These are phyloP conservation scores for Neocallimastix lanati DNA, from an alignment of 192 early-diverging fungal genomes.

Conservation along the genomic window DNA sequence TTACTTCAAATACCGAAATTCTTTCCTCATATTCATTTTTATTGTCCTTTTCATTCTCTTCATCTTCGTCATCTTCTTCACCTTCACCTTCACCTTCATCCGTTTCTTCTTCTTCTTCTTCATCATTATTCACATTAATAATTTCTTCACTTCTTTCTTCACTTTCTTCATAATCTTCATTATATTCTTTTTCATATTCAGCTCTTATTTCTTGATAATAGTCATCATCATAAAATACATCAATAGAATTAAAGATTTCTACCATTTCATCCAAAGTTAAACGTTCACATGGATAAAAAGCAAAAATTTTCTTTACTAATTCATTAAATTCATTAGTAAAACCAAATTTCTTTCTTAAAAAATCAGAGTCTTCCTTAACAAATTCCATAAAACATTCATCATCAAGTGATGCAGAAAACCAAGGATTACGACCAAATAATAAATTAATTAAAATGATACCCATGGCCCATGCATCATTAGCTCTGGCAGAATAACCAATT, in stretches of 20 bases:
- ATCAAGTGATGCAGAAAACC: constrained; percentile 10
- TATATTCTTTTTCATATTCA: background rate
- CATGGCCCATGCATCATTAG: constrained; percentile 76
- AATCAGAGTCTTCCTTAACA: background rate
- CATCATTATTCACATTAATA: no score
- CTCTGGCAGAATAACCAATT: constrained; percentile 37
- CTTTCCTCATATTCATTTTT: background rate
- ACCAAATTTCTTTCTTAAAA: background rate
- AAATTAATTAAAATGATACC: constrained; percentile 82
- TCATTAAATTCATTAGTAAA: background rate
- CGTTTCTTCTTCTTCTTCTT: background rate
- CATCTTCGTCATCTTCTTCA: background rate
- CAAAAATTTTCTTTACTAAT: background rate
- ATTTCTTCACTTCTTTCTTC: background rate
- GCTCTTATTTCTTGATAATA: background rate
- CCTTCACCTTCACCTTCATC: no score
- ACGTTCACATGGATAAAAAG: background rate
- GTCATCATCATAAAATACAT: background rate
- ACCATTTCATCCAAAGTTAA: background rate
- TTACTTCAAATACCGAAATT: background rate
- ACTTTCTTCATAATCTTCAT: background rate
- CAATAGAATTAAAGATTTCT: background rate
- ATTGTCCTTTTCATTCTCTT: background rate
- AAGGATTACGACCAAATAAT: constrained; percentile 63
- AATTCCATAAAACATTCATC: background rate